Conservation (phyloP, 1,139 yeast genomes). For the Yamadazyma dushanensis region DNA sequence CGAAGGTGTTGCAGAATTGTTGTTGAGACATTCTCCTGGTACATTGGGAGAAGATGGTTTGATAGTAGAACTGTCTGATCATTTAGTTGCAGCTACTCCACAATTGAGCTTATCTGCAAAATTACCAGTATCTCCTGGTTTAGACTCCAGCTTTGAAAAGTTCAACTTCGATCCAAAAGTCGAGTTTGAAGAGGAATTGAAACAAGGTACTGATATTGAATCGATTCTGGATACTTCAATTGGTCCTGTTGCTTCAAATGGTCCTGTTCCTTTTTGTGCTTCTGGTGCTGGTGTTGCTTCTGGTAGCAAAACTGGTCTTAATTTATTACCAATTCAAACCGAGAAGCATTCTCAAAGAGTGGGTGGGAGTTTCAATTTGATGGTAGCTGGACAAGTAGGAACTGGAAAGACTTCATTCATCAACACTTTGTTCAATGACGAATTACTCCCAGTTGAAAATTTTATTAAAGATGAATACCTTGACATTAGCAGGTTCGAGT, state of each 20-base stretch:
- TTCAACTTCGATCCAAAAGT: background rate
- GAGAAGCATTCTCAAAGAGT: slow-evolving; percentile 19
- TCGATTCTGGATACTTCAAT: background rate
- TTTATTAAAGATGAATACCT: slow-evolving; percentile 23
- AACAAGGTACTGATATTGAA: too few species aligned
- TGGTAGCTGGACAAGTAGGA: slow-evolving; percentile 78
- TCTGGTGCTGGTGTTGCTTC: background rate
- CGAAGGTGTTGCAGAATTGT: too few species aligned
- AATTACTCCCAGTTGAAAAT: slow-evolving; percentile 21
- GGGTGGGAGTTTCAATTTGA: slow-evolving; percentile 52
- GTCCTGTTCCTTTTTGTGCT: background rate
- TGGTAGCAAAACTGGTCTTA: slow-evolving; percentile 20
- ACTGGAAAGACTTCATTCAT: slow-evolving; percentile 83
- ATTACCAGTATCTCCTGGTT: too few species aligned
- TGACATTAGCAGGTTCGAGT: slow-evolving; percentile 33
- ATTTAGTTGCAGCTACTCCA: too few species aligned
- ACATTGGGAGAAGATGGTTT: too few species aligned
- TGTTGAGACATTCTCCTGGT: too few species aligned
- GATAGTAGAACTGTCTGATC: too few species aligned
- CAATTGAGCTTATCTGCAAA: too few species aligned
- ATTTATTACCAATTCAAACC: slow-evolving; percentile 28
- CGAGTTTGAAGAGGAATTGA: slow-evolving; percentile 1
- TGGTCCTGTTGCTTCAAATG: background rate
- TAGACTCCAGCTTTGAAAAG: too few species aligned
- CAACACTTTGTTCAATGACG: slow-evolving; percentile 46